These are phyloP conservation scores for Rhododendron mucronatum DNA, from an alignment of 148 eudicot species.

Conservation along the genomic window DNA sequence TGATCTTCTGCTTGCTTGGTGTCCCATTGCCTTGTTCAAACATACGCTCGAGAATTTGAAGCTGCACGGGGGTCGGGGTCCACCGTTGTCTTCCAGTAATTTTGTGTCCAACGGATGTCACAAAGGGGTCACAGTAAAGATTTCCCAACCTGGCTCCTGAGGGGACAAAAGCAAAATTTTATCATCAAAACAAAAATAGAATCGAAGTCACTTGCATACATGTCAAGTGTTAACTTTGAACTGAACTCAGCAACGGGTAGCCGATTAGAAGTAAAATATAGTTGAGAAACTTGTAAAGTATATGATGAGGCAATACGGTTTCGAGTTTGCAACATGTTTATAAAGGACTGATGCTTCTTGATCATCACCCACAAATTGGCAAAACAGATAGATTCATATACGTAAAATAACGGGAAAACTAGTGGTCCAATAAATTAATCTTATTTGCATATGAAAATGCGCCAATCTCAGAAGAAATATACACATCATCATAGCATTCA, in stretches of 20 bases:
- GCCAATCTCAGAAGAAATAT: not conserved
- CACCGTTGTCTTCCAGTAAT: conserved; percentile 76
- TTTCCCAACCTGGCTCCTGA: conserved; percentile 81
- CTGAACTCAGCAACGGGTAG: no score
- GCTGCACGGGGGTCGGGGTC: conserved; percentile 86
- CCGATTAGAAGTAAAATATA: not conserved
- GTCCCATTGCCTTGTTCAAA: conserved; percentile 86
- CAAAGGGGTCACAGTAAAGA: conserved; percentile 63
- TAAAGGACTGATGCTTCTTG: not conserved
- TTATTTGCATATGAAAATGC: no score
- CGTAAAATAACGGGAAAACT: not conserved
- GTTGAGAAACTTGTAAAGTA: not conserved
- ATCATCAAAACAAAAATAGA: not conserved
- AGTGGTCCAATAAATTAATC: not conserved
- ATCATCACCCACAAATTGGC: not conserved
- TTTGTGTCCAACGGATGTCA: conserved; percentile 66
- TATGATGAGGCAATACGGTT: not conserved
- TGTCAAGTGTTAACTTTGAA: not conserved
- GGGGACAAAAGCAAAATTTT: conserved; percentile 2
- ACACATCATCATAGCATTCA: not conserved
- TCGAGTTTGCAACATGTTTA: not conserved
- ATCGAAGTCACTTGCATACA: not conserved
- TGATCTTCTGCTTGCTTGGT: conserved; percentile 91
- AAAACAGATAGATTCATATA: not conserved
- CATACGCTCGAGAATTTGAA: conserved; percentile 80